Conservation (phyloP, 2,329 filamentous ascomycete species). For the Aquanectria penicillioides region DNA sequence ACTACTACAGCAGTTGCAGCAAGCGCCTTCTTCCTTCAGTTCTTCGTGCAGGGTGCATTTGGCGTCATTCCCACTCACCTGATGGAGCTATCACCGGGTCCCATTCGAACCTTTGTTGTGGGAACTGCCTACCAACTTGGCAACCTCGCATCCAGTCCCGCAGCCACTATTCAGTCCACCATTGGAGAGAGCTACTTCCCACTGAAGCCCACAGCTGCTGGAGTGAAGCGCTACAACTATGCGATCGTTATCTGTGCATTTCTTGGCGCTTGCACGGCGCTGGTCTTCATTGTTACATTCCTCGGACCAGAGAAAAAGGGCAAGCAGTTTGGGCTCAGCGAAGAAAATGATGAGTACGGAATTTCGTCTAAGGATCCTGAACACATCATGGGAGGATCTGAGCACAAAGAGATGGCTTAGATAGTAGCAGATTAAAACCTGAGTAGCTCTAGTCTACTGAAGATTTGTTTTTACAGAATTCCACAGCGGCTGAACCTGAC, state of each 20-base stretch:
- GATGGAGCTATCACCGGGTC: conserved; percentile 79
- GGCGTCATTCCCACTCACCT: conserved; percentile 81
- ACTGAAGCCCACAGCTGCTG: conserved; percentile 61
- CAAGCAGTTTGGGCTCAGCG: no score
- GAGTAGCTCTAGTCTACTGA: no score
- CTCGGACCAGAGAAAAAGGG: no score
- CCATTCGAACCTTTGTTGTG: conserved; percentile 78
- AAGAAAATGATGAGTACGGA: no score
- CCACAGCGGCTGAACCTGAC: no score
- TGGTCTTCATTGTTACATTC: no score
- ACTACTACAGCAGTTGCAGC: conserved; percentile 73
- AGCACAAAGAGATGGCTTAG: no score
- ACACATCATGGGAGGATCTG: no score
- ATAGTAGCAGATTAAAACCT: no score
- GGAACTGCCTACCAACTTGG: conserved; percentile 81
- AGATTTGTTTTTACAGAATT: no score
- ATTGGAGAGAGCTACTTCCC: conserved; percentile 81
- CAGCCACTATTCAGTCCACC: conserved; percentile 79
- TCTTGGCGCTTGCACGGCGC: no score
- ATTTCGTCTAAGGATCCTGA: no score
- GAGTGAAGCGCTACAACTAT: conserved; percentile 72
- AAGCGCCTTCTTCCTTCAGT: conserved; percentile 85
- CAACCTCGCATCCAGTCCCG: conserved; percentile 76
- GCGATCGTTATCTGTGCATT: conserved; percentile 90
- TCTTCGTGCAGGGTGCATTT: conserved; percentile 82